Base-by-base conservation (phyloP, 2,329 filamentous ascomycete genomes). In the Cercospora sp. region DNA sequence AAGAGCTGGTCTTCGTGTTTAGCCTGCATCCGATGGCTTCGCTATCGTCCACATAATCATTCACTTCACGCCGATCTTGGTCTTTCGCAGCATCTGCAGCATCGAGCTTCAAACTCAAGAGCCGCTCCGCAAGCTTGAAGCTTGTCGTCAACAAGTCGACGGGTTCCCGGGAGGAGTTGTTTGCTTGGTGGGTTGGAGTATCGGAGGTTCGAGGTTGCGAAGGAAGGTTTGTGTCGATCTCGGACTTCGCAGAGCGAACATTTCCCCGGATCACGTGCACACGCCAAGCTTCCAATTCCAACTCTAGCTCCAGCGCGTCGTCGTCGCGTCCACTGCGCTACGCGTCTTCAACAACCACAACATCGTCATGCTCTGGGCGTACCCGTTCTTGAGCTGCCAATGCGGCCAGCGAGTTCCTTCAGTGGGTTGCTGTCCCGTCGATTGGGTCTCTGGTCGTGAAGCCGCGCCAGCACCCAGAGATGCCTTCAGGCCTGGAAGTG, bases 201-300 rank as follows among this genome's bases (percentile, higher is more conserved):
- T 55, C 49, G 49, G 49, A 30, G 12, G 7, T n/a, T 55, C 49
- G 45, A 51, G 5, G 10, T 51, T 51, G 45, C 45, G 45, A 24
- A 13, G 45, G 45, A 51, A 51, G 45, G 45, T 51, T 21, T 8
- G 18, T 24, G 45, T 51, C 45, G 45, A 51, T 51, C 45, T 51
- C 45, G 49, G 49, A 53, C 49, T 51, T n/a, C 49, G 49, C 49
- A 53, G 21, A 53, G 49, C 49, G 49, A 53, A 53, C 21, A 53
- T 55, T 55, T 55, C 24, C 24, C 49, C 49, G 49, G 24, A 26
- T 55, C 49, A 55, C 49, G 49, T 55, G 49, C 24, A 8, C 2
- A 16, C 2, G 24, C 21, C 10, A 16, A 26, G 24, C 12, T 6
- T 24, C 24, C 24, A 24, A 24, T 8, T 55, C 7, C 12, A n/a